These are phyloP conservation scores for Ogataea degrootiae DNA, from an alignment of 805 yeast genomes.

Conservation along the genomic window DNA sequence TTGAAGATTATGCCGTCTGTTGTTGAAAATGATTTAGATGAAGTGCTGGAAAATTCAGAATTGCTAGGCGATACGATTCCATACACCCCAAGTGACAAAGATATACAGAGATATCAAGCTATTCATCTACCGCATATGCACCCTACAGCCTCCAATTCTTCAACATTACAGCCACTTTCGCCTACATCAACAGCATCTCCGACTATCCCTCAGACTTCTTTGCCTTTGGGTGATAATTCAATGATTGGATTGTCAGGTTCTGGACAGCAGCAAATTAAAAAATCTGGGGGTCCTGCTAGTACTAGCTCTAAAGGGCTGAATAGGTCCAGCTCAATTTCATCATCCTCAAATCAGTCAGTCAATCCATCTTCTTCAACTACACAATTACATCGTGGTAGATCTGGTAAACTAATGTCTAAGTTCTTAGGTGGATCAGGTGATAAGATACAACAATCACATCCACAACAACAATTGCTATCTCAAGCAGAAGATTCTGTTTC, in stretches of 20 bases:
- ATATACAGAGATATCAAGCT: background rate
- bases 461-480: no score
- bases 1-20: conserved; percentile 30
- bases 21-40: conserved; percentile 30
- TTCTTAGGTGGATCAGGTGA: conserved; percentile 10
- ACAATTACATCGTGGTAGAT: conserved; percentile 15
- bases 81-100: background rate
- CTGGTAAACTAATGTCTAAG: conserved; percentile 18
- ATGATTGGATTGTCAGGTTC: no score
- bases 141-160: background rate
- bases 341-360: background rate
- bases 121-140: conserved; percentile 1
- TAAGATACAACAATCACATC: background rate
- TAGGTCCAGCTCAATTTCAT: background rate
- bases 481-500: conserved; percentile 19
- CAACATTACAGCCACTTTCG: background rate
- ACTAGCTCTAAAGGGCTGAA: background rate
- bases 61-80: background rate
- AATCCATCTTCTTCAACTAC: conserved; percentile 3
- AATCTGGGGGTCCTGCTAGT: background rate
- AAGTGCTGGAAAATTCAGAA: conserved; percentile 22
- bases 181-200: conserved; percentile 1
- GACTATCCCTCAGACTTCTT: no score
- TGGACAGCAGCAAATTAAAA: no score
- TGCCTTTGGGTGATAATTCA: no score